phyloP scores from a whole-genome alignment of 2,329 filamentous ascomycete genomes.

The Cryphonectria parasitica region DNA sequence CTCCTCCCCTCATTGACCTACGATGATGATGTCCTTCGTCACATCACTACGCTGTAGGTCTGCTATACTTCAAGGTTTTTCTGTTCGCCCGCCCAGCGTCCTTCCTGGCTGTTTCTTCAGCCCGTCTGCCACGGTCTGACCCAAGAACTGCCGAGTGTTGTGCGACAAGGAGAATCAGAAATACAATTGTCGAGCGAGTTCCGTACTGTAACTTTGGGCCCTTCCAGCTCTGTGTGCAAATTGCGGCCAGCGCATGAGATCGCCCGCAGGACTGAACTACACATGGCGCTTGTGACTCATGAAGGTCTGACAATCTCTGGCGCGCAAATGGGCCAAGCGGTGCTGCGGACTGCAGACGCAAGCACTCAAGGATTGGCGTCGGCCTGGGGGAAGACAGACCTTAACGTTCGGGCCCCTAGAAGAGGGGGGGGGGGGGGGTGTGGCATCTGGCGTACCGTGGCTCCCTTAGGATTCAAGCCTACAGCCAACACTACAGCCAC shows the following conservation, averaged over 20 bases:
- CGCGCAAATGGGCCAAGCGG: constrained; percentile 6
- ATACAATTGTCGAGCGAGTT: not conserved
- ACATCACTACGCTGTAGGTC: constrained; percentile 1
- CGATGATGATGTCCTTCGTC: not conserved
- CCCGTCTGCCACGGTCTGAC: not conserved
- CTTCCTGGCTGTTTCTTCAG: constrained; percentile 4
- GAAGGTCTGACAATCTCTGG: not conserved
- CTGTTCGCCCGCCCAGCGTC: not conserved
- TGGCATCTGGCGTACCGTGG: not conserved
- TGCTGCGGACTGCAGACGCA: constrained; percentile 26
- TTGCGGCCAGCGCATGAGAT: constrained; percentile 1
- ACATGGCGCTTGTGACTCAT: constrained; percentile 25
- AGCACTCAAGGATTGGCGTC: constrained; percentile 19
- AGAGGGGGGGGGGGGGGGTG: constrained; percentile 1
- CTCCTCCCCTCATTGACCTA: not conserved
- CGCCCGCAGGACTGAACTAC: constrained; percentile 5
- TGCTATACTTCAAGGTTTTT: constrained; percentile 1
- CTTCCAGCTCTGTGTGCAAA: not conserved
- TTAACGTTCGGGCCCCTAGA: not conserved
- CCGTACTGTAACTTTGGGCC: not conserved
- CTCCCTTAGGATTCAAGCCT: constrained; percentile 3
- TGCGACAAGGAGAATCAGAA: constrained; percentile 9
- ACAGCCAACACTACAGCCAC: not conserved
- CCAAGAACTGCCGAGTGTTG: not conserved
- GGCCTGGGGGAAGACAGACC: not conserved